phyloP scores from a whole-genome alignment of 345 rosid genomes.

The Gossypium thurberi region DNA sequence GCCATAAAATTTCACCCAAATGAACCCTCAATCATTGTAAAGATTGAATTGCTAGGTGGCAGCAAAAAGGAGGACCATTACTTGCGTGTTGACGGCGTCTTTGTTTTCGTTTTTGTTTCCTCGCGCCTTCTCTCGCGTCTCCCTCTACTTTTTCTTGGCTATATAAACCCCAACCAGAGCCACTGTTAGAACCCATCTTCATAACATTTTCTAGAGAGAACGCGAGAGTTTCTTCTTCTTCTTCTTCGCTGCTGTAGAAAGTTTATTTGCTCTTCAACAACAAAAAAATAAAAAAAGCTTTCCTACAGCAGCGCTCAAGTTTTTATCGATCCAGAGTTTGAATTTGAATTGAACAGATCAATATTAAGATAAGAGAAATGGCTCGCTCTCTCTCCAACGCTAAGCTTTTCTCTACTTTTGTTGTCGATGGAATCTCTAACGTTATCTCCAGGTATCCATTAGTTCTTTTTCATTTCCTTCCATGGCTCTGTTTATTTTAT shows the following conservation, averaged over 20 bases:
- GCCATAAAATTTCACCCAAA: neutral
- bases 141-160: neutral
- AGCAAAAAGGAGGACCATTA: neutral
- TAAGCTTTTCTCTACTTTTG: constrained; percentile 31
- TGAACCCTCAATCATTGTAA: neutral
- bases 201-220: neutral
- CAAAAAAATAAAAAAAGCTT: neutral
- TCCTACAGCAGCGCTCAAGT: constrained; percentile 14
- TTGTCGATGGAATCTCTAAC: constrained; percentile 29
- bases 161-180: neutral
- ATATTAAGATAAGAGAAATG: constrained; percentile 17
- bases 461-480: neutral
- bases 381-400: constrained; percentile 44
- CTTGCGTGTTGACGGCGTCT: neutral
- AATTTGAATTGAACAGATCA: neutral
- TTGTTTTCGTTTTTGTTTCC: too few species aligned
- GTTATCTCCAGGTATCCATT: constrained; percentile 26
- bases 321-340: neutral
- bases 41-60: neutral
- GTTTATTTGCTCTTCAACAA: neutral
- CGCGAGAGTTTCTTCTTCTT: neutral
- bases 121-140: neutral
- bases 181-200: neutral
- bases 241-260: constrained; percentile 12
- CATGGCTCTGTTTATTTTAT: neutral